Evolutionary conservation across 2,329 filamentous ascomycete genomes (phyloP).

Genomic region (Phialocephala subalpina): DNA sequence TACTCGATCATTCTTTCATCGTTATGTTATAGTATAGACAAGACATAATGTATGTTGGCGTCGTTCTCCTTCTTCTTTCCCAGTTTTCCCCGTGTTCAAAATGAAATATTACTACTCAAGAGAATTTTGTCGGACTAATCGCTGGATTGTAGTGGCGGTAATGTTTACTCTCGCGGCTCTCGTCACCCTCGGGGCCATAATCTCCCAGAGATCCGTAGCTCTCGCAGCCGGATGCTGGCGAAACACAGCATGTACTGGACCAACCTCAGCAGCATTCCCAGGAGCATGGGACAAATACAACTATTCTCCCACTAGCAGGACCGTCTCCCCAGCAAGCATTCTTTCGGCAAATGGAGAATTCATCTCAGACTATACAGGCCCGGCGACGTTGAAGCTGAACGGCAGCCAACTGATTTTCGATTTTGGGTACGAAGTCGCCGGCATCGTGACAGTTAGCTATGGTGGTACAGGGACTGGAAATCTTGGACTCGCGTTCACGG

Average conservation of each 20-base stretch:
- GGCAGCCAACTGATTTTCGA: conserved; percentile 64
- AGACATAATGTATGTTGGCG: conserved; percentile 18
- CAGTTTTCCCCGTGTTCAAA: not conserved
- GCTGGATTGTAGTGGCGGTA: conserved; percentile 12
- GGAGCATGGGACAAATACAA: conserved; percentile 67
- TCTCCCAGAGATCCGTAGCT: conserved; percentile 17
- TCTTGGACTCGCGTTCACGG: conserved; percentile 56
- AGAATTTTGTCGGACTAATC: conserved; percentile 5
- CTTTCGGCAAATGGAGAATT: conserved; percentile 45
- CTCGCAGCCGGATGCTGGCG: conserved; percentile 58
- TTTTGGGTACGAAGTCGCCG: conserved; percentile 66
- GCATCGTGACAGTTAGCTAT: conserved; percentile 61
- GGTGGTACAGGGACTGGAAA: conserved; percentile 49
- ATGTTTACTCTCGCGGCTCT: conserved; percentile 19
- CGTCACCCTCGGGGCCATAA: conserved; percentile 13
- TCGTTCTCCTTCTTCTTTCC: not conserved
- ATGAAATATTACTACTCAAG: conserved; percentile 3
- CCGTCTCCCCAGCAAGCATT: conserved; percentile 50
- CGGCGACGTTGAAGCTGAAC: conserved; percentile 45
- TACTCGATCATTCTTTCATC: not conserved
- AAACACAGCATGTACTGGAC: conserved; percentile 58
- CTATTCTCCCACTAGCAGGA: conserved; percentile 61
- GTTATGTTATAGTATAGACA: conserved; percentile 20
- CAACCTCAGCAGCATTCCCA: conserved; percentile 55
- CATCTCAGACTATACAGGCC: conserved; percentile 41